These are phyloP conservation scores for Trametes maxima DNA, from an alignment of 768 basidiomycete genomes.

Conservation along the genomic window DNA sequence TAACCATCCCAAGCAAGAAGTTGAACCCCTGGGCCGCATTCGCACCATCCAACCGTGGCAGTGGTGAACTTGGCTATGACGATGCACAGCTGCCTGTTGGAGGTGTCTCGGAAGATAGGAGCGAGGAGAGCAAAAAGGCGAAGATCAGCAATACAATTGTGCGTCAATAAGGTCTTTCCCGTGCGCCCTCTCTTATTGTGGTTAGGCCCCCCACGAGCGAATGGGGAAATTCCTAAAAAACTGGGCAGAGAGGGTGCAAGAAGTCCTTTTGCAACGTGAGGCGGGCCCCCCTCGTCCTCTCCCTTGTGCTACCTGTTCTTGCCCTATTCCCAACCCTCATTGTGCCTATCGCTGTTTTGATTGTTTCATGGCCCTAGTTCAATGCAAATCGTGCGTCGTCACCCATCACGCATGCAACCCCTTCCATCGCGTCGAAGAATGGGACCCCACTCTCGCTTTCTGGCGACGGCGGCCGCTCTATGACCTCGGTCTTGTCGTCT, in stretches of 20 bases:
- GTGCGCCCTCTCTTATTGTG: background rate
- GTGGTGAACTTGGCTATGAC: too few relatives aligned
- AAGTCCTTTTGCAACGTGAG: background rate
- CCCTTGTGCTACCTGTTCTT: background rate
- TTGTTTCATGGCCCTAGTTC: background rate
- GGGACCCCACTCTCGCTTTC: background rate
- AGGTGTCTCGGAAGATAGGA: too few relatives aligned
- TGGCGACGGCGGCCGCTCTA: background rate
- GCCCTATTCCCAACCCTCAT: background rate
- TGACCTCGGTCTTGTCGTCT: slow-evolving; percentile 3
- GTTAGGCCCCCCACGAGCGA: background rate
- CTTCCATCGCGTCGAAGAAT: slow-evolving; percentile 7
- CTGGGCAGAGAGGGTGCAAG: background rate
- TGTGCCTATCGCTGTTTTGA: background rate
- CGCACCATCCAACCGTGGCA: too few relatives aligned
- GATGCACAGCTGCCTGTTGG: too few relatives aligned
- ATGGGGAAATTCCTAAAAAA: background rate
- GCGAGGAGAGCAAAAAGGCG: too few relatives aligned
- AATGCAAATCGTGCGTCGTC: background rate
- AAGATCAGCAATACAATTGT: background rate
- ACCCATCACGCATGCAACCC: background rate
- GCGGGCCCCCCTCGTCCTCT: background rate
- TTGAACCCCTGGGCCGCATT: too few relatives aligned
- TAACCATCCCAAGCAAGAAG: too few relatives aligned
- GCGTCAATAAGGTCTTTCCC: background rate